These are phyloP conservation scores for Plasmodium knowlesi DNA, from an alignment of 169 alveolate genomes.

Conservation along the genomic window DNA sequence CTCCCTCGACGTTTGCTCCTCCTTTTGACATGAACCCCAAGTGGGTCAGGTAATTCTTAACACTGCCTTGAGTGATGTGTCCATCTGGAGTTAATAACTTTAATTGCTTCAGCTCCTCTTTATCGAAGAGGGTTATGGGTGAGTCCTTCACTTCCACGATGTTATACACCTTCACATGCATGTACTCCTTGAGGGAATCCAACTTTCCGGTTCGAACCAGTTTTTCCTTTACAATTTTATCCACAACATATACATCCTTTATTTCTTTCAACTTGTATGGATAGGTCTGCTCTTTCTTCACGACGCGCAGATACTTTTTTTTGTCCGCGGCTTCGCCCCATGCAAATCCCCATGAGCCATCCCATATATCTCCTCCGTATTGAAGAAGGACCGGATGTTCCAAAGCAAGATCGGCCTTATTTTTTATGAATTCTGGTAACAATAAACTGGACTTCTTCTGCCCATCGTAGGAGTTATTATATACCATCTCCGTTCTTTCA, in stretches of 20 bases:
- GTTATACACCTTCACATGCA: conserved; percentile 23
- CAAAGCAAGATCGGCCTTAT: background rate
- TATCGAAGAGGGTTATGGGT: background rate
- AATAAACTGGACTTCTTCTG: background rate
- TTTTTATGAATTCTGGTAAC: background rate
- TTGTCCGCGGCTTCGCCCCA: conserved; percentile 14
- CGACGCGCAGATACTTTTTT: background rate
- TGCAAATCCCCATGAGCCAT: conserved; percentile 6
- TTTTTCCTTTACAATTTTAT: conserved; percentile 12
- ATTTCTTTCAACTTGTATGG: conserved; percentile 26
- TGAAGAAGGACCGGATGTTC: background rate
- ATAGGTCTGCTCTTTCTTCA: conserved; percentile 13
- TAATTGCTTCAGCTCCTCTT: background rate
- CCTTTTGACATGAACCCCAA: background rate
- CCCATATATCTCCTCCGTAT: background rate
- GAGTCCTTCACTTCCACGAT: background rate
- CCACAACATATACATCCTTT: conserved; percentile 24
- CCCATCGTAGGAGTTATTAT: conserved; percentile 15
- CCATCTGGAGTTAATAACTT: background rate
- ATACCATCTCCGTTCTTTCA: conserved; percentile 4
- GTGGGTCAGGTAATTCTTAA: conserved; percentile 18
- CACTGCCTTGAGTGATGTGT: conserved; percentile 10
- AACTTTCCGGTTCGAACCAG: background rate
- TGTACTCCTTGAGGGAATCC: background rate
- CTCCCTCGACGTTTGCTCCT: background rate